Conservation (phyloP, 2,329 filamentous ascomycete species). For the Ophiostoma sp. region DNA sequence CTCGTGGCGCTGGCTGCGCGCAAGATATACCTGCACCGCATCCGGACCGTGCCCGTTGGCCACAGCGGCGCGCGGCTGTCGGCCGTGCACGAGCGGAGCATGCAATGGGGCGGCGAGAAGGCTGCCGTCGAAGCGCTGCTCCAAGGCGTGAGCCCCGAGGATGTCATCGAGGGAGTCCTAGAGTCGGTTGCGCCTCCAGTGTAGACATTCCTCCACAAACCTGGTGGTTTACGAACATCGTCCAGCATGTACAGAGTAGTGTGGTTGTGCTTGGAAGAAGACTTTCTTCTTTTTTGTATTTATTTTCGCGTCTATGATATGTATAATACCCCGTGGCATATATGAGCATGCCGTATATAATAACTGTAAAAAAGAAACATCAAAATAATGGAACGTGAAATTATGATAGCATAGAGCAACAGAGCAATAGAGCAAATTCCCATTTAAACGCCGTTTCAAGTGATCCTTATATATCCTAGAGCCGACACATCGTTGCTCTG, state of each 20-base stretch:
- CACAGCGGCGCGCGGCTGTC: neutral
- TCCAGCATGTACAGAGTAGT: neutral
- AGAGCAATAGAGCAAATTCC: conserved; percentile 16
- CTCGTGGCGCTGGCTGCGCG: conserved; percentile 74
- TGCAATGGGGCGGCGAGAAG: conserved; percentile 86
- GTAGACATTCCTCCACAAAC: neutral
- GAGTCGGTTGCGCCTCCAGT: conserved; percentile 52
- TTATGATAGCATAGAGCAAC: conserved; percentile 2
- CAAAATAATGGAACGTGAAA: neutral
- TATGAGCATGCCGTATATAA: neutral
- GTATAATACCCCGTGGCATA: conserved; percentile 3
- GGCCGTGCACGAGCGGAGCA: conserved; percentile 67
- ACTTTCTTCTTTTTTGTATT: neutral
- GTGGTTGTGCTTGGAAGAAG: neutral
- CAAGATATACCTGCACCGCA: conserved; percentile 84
- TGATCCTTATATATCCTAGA: conserved; percentile 4
- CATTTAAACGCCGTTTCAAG: conserved; percentile 18
- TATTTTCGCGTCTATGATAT: conserved; percentile 3
- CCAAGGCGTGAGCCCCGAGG: conserved; percentile 55
- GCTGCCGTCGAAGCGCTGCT: conserved; percentile 63
- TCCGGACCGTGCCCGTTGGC: conserved; percentile 60
- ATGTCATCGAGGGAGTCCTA: conserved; percentile 61
- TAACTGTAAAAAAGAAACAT: neutral
- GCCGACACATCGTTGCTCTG: neutral
- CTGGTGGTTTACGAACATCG: neutral